Percentiles rank a stretch among this genome's conserved stretches.
These are phyloP conservation scores for Penicillium flavigenum DNA, from an alignment of 495 filamentous ascomycete genomes.

Conservation along the genomic window DNA sequence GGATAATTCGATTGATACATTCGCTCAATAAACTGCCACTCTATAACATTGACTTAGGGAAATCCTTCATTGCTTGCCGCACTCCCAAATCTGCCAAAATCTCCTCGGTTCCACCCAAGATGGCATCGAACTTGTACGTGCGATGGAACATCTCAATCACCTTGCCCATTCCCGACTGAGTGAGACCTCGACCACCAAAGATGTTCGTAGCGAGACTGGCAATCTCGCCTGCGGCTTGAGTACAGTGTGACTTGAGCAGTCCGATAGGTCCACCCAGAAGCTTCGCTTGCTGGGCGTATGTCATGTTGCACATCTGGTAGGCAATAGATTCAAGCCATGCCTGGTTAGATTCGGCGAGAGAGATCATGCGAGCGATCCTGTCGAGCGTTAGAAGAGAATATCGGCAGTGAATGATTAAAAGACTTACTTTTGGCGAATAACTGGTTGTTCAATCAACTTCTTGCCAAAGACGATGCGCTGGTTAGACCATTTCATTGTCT, in stretches of 20 bases:
- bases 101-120: slow-evolving; percentile 82
- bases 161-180: slow-evolving; percentile 78
- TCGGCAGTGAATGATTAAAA: neutral
- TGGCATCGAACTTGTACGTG: slow-evolving; percentile 87
- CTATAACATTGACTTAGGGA: slow-evolving; percentile 81
- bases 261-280: slow-evolving; percentile 79
- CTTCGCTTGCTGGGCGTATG: slow-evolving; percentile 72
- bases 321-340: slow-evolving; percentile 82
- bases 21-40: neutral
- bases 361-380: slow-evolving; percentile 82
- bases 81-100: slow-evolving; percentile 80
- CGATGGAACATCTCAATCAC: slow-evolving; percentile 79
- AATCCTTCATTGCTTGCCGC: slow-evolving; percentile 74
- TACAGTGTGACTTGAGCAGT: slow-evolving; percentile 76
- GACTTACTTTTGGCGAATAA: slow-evolving; percentile 74
- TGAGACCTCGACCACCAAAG: slow-evolving; percentile 79
- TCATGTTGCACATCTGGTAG: slow-evolving; percentile 87
- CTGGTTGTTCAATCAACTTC: slow-evolving; percentile 77
- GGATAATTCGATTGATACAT: neutral
- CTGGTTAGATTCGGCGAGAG: slow-evolving; percentile 75
- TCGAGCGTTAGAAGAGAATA: slow-evolving; percentile 9
- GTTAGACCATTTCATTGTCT: slow-evolving; percentile 87
- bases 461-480: slow-evolving; percentile 86
- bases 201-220: slow-evolving; percentile 83
- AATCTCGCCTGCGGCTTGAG: slow-evolving; percentile 74